phyloP scores from a whole-genome alignment of 495 filamentous ascomycete species.

The Neurospora sp. region DNA sequence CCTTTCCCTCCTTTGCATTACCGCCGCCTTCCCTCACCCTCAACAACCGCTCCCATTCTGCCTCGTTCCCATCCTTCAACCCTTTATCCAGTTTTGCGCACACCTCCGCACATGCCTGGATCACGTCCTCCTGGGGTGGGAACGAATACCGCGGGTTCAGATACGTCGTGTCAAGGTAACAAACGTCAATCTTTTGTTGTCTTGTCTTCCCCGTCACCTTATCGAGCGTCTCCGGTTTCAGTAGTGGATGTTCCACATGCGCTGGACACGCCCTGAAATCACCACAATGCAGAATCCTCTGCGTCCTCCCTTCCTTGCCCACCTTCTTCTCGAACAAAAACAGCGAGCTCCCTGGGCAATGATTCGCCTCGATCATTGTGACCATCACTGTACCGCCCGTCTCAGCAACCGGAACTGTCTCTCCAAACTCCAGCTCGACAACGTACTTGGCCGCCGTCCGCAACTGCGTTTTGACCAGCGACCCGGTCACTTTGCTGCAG shows the following conservation, averaged over 20 bases:
- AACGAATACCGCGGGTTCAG: slow-evolving; percentile 93
- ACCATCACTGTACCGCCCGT: slow-evolving; percentile 67
- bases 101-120: slow-evolving; percentile 79
- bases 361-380: slow-evolving; percentile 93
- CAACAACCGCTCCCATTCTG: slow-evolving; percentile 20
- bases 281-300: slow-evolving; percentile 86
- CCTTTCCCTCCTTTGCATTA: slow-evolving; percentile 12
- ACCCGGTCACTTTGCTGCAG: slow-evolving; percentile 84
- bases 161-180: slow-evolving; percentile 97
- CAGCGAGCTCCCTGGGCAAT: slow-evolving; percentile 89
- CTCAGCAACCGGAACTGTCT: slow-evolving; percentile 64
- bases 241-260: slow-evolving; percentile 75
- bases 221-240: slow-evolving; percentile 64
- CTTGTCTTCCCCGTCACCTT: slow-evolving; percentile 53
- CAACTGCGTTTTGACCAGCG: slow-evolving; percentile 78
- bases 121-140: slow-evolving; percentile 77
- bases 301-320: slow-evolving; percentile 45
- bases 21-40: slow-evolving; percentile 12
- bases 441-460: slow-evolving; percentile 80
- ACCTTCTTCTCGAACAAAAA: slow-evolving; percentile 81
- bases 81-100: slow-evolving; percentile 50
- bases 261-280: slow-evolving; percentile 85
- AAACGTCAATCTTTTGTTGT: slow-evolving; percentile 83
- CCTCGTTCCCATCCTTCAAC: slow-evolving; percentile 19
- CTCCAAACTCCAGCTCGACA: slow-evolving; percentile 76